Evolutionary conservation across 75 land plant species (phyloP), one percentile per base, ranked within the genome.

Genomic region (Pinus taeda): DNA sequence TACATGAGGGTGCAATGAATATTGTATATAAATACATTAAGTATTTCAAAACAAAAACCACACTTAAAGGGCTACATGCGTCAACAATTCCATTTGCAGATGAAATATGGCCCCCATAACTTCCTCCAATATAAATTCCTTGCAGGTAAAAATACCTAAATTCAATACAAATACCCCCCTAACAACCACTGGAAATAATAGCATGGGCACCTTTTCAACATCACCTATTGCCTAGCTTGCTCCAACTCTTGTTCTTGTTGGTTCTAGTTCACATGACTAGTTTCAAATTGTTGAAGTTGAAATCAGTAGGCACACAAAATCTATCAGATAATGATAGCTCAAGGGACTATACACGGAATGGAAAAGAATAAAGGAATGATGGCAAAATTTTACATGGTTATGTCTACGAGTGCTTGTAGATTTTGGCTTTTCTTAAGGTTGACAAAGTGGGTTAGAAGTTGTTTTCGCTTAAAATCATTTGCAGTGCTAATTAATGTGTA

Each of bases 271-370:
- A 88, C 64, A 13, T 88, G 81, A 78, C 93, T 92, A 29, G 84
- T 59, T 79, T 92, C 95, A 20, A 92, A 81, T 78, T 92, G 90
- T 73, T 92, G 93, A 60, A 93, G n/a, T n/a, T n/a, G n/a, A n/a
- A n/a, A n/a, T n/a, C n/a, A n/a, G n/a, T n/a, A n/a, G n/a, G n/a
- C n/a, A n/a, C n/a, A n/a, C n/a, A n/a, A n/a, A n/a, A n/a, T n/a
- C n/a, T n/a, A n/a, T n/a, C n/a, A n/a, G n/a, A n/a, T n/a, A n/a
- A n/a, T n/a, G n/a, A n/a, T n/a, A n/a, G n/a, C n/a, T n/a, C n/a
- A n/a, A n/a, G n/a, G n/a, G n/a, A n/a, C n/a, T n/a, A n/a, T n/a
- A n/a, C n/a, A n/a, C n/a, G n/a, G n/a, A n/a, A n/a, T n/a, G n/a
- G n/a, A n/a, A n/a, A n/a, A n/a, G n/a, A n/a, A n/a, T n/a, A n/a